Evolutionary conservation across 805 yeast genomes (phyloP).

Genomic region (Komagataella populi): DNA sequence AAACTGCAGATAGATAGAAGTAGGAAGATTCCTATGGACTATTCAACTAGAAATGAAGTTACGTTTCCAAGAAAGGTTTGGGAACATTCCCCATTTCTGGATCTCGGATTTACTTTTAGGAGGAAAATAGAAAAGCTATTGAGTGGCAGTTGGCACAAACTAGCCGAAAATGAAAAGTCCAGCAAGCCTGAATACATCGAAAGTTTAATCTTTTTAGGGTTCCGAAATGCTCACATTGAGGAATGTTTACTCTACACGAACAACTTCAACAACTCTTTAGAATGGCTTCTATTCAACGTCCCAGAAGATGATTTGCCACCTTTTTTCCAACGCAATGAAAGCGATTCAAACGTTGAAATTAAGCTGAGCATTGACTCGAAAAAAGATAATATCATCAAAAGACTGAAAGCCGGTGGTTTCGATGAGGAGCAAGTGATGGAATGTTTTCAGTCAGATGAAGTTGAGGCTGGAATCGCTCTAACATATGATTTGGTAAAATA

Average conservation of each 20-base stretch:
- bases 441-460: conserved; percentile 34
- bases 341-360: conserved; percentile 44
- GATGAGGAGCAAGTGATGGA: conserved; percentile 49
- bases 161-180: conserved; percentile 3
- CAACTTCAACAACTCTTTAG: conserved; percentile 38
- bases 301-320: conserved; percentile 91
- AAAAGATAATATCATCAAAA: conserved; percentile 41
- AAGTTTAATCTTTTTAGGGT: conserved; percentile 35
- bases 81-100: conserved; percentile 59
- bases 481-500: conserved; percentile 23
- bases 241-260: conserved; percentile 57
- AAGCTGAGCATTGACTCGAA: conserved; percentile 38
- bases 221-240: conserved; percentile 49
- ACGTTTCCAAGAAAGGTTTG: conserved; percentile 44
- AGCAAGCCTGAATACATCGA: conserved; percentile 4
- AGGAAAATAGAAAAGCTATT: conserved; percentile 41
- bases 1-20: conserved; percentile 15
- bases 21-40: background rate
- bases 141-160: conserved; percentile 29
- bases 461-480: conserved; percentile 33
- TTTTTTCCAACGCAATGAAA: conserved; percentile 39
- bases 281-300: conserved; percentile 74
- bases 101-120: conserved; percentile 51
- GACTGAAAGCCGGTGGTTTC: conserved; percentile 55
- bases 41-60: conserved; percentile 4